Evolutionary conservation across 1,284 basidiomycete genomes (phyloP).

Genomic region (Ustilago xerochloae): DNA sequence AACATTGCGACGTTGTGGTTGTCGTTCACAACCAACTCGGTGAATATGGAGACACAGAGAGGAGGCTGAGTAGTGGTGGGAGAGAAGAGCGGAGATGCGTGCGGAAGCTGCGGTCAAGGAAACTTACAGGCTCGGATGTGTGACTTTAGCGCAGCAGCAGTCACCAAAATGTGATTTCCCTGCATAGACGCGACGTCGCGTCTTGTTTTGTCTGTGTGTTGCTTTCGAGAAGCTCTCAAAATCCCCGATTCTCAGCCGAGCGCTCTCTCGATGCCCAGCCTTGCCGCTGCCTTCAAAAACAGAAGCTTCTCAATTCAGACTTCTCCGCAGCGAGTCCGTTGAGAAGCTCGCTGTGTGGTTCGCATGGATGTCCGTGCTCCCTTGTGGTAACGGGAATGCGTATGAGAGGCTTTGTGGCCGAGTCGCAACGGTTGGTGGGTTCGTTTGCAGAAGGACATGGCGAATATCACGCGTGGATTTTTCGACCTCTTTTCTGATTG

Average conservation of each 20-base stretch:
- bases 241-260: no score
- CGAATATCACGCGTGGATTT: no score
- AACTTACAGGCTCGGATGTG: background rate
- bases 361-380: no score
- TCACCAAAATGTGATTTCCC: background rate
- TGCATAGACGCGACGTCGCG: constrained; percentile 22
- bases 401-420: no score
- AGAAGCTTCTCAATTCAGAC: no score
- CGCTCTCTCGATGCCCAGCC: no score
- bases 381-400: no score
- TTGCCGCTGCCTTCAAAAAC: no score
- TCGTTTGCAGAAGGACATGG: background rate
- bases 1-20: constrained; percentile 10
- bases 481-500: background rate
- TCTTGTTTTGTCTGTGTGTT: constrained; percentile 3
- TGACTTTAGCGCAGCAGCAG: background rate
- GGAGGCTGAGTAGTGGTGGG: constrained; percentile 6
- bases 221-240: constrained; percentile 6
- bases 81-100: constrained; percentile 1
- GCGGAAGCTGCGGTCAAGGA: constrained; percentile 1
- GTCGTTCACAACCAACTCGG: background rate
- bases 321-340: no score
- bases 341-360: no score
- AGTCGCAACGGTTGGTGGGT: no score
- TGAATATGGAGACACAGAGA: background rate